phyloP scores from a whole-genome alignment of 1,139 yeast species.

The Geotrichum phurueaensis region DNA sequence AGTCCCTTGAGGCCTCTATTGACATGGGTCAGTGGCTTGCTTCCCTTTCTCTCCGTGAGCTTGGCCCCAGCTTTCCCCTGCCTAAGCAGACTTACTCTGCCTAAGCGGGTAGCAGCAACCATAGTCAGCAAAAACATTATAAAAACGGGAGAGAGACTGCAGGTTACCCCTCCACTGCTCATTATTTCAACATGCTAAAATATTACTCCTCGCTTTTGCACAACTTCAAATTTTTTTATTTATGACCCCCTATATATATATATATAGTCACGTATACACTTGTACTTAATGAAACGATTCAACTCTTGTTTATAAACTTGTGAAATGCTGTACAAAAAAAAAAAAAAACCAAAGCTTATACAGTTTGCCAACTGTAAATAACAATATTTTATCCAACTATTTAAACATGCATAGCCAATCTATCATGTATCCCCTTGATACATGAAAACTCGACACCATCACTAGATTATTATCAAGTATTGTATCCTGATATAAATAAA shows the following conservation, averaged over 20 bases:
- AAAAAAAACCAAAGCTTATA: too few species aligned
- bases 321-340: too few species aligned
- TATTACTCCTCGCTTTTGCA: too few species aligned
- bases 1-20: slow-evolving; percentile 52
- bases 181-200: slow-evolving; percentile 5
- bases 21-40: slow-evolving; percentile 98
- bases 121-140: not conserved
- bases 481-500: too few species aligned
- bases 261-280: not conserved
- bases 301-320: not conserved
- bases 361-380: too few species aligned
- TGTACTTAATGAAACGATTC: not conserved
- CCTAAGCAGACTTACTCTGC: slow-evolving; percentile 54
- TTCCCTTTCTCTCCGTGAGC: slow-evolving; percentile 78
- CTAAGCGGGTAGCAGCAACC: not conserved
- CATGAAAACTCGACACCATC: too few species aligned
- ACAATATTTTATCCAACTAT: too few species aligned
- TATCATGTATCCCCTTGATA: too few species aligned
- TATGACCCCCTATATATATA: not conserved
- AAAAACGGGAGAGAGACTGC: not conserved
- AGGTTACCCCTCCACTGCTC: not conserved
- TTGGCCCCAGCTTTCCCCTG: slow-evolving; percentile 88
- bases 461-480: too few species aligned
- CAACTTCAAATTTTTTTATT: not conserved
- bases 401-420: too few species aligned